Evolutionary conservation across 2,329 filamentous ascomycete species (phyloP).

Genomic region (Talaromyces sp.): DNA sequence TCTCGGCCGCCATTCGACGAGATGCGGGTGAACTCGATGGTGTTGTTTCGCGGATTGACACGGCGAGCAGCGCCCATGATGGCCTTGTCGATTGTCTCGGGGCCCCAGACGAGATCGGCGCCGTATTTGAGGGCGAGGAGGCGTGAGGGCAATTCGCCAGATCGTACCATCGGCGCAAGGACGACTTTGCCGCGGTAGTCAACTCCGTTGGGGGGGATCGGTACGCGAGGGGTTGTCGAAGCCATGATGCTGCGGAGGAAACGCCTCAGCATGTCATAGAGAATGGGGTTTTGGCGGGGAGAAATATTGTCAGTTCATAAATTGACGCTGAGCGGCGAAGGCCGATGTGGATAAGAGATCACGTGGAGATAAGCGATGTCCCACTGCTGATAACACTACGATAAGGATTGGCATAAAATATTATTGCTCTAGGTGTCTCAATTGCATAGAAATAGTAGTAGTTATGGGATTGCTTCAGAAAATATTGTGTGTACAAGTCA

Average conservation of each 20-base stretch:
- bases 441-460: too few species aligned
- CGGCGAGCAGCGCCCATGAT: constrained; percentile 81
- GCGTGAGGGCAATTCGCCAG: constrained; percentile 88
- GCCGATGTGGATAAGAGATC: constrained; percentile 6
- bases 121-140: constrained; percentile 88
- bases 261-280: constrained; percentile 31
- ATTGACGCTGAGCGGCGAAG: background rate
- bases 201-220: constrained; percentile 80
- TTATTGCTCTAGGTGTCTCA: too few species aligned
- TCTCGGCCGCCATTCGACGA: constrained; percentile 60
- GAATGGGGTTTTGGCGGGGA: background rate
- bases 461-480: too few species aligned
- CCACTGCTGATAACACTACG: too few species aligned
- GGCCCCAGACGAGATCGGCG: constrained; percentile 95
- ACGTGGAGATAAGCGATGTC: constrained; percentile 14
- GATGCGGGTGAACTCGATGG: constrained; percentile 76
- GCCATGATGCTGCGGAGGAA: constrained; percentile 52
- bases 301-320: background rate
- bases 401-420: too few species aligned
- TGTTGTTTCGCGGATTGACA: constrained; percentile 68
- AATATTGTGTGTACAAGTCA: too few species aligned
- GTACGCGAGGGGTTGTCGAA: constrained; percentile 55
- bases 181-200: constrained; percentile 93
- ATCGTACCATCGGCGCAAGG: constrained; percentile 95
- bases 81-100: constrained; percentile 87